Base-by-base conservation (phyloP, 2,329 filamentous ascomycete genomes). In the Aotearoamyces nothofagi region DNA sequence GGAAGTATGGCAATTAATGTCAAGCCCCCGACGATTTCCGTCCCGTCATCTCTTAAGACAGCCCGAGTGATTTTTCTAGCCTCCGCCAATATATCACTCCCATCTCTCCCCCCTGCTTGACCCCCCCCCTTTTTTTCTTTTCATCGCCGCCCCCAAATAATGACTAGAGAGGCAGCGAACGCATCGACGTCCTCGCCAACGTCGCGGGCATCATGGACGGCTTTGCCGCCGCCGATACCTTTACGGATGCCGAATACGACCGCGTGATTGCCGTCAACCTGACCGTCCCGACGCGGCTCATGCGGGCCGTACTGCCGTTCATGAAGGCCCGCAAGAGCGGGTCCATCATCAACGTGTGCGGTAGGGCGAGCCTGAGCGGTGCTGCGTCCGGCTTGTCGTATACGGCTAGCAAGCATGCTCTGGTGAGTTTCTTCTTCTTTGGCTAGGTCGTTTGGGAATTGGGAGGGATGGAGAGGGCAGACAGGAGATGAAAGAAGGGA, bases 161-260 rank as follows among this genome's bases (percentile, higher is more conserved):
- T n/a, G n/a, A n/a, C n/a, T 24, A 15, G 8, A 16, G 9, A 7
- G 16, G 7, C 12, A 19, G n/a, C 17, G 15, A 27, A 10, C 3
- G 6, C n/a, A 5, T 58, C 20, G 57, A 62, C 35, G 47, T 58
- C 8, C 45, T 62, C n/a, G 45, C 57, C 26, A 61, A 62, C 32
- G 50, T 57, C 14, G 58, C 58, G 0, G 58, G 58, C 15, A 40
- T 61, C 11, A 53, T 55, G 39, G 58, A 61, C 42, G 46, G 46
- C 13, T 57, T 54, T 36, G 47, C 46, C 27, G 48, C 49, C 16
- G 57, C 52, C 5, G 55, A 56, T 29, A 47, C 45, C 2, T 38
- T 57, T 13, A 46, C 49, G 9, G 53, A 59, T 23, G 40, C 41
- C 1, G 45, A 53, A 22, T 59, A 54, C 54, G 50, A 58, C 15